phyloP scores from a whole-genome alignment of 2,329 filamentous ascomycete genomes.

The Chaetothyriales sp. region DNA sequence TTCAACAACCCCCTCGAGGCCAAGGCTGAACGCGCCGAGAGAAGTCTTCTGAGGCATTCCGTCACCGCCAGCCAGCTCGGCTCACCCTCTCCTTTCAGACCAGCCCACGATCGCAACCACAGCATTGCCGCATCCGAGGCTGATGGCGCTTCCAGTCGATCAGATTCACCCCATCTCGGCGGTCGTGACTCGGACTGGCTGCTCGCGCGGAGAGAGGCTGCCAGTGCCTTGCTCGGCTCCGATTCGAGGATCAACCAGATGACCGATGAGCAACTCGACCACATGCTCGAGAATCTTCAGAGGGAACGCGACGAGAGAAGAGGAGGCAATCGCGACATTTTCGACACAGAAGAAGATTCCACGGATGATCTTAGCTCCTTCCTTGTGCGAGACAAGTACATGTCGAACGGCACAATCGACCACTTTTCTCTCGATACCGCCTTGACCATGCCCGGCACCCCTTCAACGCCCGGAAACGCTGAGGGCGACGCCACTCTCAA shows the following conservation, averaged over 20 bases:
- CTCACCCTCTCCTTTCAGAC: slow-evolving; percentile 48
- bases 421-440: slow-evolving; percentile 92
- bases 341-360: slow-evolving; percentile 60
- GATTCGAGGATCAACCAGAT: slow-evolving; percentile 85
- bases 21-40: slow-evolving; percentile 72
- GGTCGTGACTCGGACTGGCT: slow-evolving; percentile 82
- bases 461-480: slow-evolving; percentile 50
- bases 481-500: slow-evolving; percentile 43
- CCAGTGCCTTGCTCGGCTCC: slow-evolving; percentile 71
- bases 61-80: slow-evolving; percentile 50
- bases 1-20: slow-evolving; percentile 98
- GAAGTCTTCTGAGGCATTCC: slow-evolving; percentile 72
- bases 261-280: slow-evolving; percentile 87
- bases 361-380: slow-evolving; percentile 74
- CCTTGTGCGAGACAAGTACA: slow-evolving; percentile 80
- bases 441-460: slow-evolving; percentile 87
- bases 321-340: slow-evolving; percentile 49
- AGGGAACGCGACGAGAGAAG: slow-evolving; percentile 73
- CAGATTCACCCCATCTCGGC: slow-evolving; percentile 64
- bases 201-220: slow-evolving; percentile 83
- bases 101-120: slow-evolving; percentile 62
- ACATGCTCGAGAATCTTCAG: slow-evolving; percentile 87
- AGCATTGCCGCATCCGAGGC: slow-evolving; percentile 69
- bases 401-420: slow-evolving; percentile 87
- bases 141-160: slow-evolving; percentile 56